These are phyloP conservation scores for Tolypocladium paradoxum DNA, from an alignment of 2,329 filamentous ascomycete species.

Conservation along the genomic window DNA sequence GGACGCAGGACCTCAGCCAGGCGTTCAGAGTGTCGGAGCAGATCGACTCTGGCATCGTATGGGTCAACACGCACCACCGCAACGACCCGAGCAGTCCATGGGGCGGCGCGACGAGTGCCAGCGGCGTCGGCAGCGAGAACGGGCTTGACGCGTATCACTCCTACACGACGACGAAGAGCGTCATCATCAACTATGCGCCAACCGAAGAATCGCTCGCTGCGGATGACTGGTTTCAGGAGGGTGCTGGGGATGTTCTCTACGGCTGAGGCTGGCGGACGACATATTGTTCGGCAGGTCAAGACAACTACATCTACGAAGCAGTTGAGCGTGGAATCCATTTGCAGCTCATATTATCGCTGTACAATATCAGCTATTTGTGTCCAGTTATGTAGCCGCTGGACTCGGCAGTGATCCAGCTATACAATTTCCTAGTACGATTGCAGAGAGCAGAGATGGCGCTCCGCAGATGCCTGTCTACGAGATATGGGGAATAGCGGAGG, in stretches of 20 bases:
- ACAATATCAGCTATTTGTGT: no score
- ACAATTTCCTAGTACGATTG: no score
- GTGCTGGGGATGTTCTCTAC: constrained; percentile 34
- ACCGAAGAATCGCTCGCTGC: constrained; percentile 36
- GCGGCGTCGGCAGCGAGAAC: constrained; percentile 64
- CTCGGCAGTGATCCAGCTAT: no score
- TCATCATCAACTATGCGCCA: constrained; percentile 57
- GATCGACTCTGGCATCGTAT: constrained; percentile 54
- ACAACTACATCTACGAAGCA: not conserved
- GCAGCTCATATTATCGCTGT: no score
- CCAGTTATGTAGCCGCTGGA: no score
- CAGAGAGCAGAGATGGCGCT: no score
- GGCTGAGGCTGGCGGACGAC: constrained; percentile 8
- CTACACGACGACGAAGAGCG: constrained; percentile 53
- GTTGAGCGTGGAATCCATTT: no score
- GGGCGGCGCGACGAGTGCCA: constrained; percentile 52
- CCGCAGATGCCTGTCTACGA: no score
- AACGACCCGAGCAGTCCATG: constrained; percentile 64
- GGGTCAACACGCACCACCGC: constrained; percentile 54
- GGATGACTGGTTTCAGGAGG: constrained; percentile 63
- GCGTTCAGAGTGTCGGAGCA: constrained; percentile 65
- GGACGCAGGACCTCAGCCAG: constrained; percentile 65
- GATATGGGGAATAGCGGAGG: no score
- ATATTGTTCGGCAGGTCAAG: not conserved
- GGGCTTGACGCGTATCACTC: constrained; percentile 52